phyloP scores from a whole-genome alignment of 108 stramenopile genomes.

The Skeletonema costatum region DNA sequence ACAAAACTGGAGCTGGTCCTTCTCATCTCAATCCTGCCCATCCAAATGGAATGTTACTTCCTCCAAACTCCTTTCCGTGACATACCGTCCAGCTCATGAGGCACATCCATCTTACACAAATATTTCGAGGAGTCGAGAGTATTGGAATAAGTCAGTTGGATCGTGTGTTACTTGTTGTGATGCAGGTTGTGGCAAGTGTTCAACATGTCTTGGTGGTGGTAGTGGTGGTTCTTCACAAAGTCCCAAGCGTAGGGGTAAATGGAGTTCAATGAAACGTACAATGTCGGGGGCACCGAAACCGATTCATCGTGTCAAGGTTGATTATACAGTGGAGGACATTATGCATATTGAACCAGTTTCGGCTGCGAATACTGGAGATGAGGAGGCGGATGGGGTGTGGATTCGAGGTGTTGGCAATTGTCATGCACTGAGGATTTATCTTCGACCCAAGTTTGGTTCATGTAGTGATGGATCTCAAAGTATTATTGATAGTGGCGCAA shows the following conservation, averaged over 20 bases:
- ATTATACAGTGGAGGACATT: conserved; percentile 47
- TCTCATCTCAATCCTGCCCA: conserved; percentile 33
- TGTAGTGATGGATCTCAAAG: not conserved
- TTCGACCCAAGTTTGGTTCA: conserved; percentile 55
- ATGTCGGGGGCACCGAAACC: conserved; percentile 26
- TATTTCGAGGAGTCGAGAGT: conserved; percentile 30
- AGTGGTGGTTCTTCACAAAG: not conserved
- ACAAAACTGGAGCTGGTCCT: conserved; percentile 48
- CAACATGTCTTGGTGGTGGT: conserved; percentile 2
- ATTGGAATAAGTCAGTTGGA: conserved; percentile 39
- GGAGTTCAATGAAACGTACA: conserved; percentile 19
- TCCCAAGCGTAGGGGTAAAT: conserved; percentile 1
- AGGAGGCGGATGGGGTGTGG: conserved; percentile 23
- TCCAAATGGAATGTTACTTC: conserved; percentile 53
- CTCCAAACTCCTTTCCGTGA: conserved; percentile 56
- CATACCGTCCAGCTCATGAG: conserved; percentile 78
- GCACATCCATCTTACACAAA: conserved; percentile 72
- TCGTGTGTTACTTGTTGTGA: conserved; percentile 14
- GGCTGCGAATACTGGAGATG: conserved; percentile 9
- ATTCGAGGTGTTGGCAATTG: conserved; percentile 79
- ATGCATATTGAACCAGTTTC: conserved; percentile 30
- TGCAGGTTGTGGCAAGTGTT: conserved; percentile 10
- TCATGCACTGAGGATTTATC: conserved; percentile 65
- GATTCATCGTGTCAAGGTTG: conserved; percentile 50
- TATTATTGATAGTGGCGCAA: not conserved